Conservation (phyloP, 1,284 basidiomycete species). For the Wallemia ichthyophaga region DNA sequence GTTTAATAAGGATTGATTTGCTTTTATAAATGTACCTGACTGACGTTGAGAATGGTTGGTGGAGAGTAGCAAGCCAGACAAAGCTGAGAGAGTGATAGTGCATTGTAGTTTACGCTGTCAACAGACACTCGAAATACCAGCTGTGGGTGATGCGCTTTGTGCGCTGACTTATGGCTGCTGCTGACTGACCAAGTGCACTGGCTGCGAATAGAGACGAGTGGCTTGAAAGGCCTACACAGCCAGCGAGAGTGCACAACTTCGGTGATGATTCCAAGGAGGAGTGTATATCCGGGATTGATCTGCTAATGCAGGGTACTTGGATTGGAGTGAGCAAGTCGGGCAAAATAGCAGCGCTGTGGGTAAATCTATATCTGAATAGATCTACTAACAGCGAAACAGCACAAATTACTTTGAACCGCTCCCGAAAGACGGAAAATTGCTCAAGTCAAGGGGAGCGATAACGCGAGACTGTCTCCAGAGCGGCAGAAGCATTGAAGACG, state of each 20-base stretch:
- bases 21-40: conserved; percentile 1
- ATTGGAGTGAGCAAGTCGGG: background rate
- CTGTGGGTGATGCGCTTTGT: background rate
- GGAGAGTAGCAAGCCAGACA: background rate
- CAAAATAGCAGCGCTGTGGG: background rate
- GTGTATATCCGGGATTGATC: background rate
- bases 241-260: background rate
- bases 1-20: conserved; percentile 4
- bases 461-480: background rate
- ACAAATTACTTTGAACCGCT: background rate
- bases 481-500: background rate
- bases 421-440: background rate
- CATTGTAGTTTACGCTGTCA: background rate
- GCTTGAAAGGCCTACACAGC: background rate
- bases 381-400: background rate
- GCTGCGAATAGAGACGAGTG: background rate
- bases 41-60: background rate
- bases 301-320: background rate
- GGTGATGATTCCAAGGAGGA: background rate
- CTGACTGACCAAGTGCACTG: background rate
- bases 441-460: background rate
- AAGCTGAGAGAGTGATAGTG: background rate
- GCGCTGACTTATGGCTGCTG: too few species aligned
- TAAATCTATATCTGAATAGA: background rate
- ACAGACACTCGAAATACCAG: background rate